Evolutionary conservation across 2,329 filamentous ascomycete species (phyloP), one percentile per base, ranked within the genome.

Genomic region (Calonectria montana): DNA sequence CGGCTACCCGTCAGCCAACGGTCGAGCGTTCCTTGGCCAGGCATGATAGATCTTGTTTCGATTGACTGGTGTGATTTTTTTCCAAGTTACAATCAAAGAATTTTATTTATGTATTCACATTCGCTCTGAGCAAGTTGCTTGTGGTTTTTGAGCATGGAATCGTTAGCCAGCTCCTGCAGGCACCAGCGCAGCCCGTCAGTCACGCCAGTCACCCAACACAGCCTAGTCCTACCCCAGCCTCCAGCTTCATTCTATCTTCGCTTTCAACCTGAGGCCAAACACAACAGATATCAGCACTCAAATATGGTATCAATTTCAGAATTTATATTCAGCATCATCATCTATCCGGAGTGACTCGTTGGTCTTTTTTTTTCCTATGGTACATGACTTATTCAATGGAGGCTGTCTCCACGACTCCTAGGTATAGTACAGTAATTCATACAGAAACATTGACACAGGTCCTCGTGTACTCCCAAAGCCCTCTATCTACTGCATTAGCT

Each of bases 21-120:
- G 66, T 82, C 79, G 47, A 82, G 72, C 10, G 80, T 81, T 64
- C 69, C 65, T 57, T 82, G 80, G 25, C 72, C 70, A 31, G 72
- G 6, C 39, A 75, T 59, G 64, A n/a, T 21, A 9, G 21, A 25
- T 6, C 31, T 10, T 6, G 5, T 29, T 31, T n/a, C 21, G 4
- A 27, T 41, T 4, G 50, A 12, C 29, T 29, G 12, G 2, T 21
- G 16, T 15, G 21, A 8, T 50, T 25, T 29, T 35, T 21, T 35
- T n/a, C 25, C 13, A 25, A 37, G 1, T 16, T 25, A 15, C 13
- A 12, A 18, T 1, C n/a, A 25, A 23, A 37, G 8, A 18, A 35
- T 39, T 59, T 37, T 8, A 39, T 59, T 25, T 39, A 39, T 15
- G 21, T 23, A 25, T 59, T 59, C 53, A 39, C 53, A 35, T 23